These are phyloP conservation scores for Calycina herbarum DNA, from an alignment of 2,329 filamentous ascomycete genomes.

Conservation along the genomic window DNA sequence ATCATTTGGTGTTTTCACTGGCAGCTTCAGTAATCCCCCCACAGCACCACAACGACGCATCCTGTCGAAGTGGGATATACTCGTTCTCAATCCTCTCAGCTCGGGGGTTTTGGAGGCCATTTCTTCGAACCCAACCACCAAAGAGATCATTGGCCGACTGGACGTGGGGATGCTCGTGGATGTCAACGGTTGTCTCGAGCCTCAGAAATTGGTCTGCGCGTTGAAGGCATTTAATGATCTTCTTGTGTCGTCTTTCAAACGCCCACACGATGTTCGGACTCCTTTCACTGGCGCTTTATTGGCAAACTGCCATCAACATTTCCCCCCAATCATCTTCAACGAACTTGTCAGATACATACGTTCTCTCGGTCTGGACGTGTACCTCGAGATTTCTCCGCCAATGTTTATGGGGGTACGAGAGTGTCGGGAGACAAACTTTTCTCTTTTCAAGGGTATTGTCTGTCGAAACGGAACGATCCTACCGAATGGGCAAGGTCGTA, in stretches of 20 bases:
- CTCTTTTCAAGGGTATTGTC: constrained; percentile 41
- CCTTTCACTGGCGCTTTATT: constrained; percentile 44
- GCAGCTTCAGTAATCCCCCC: constrained; percentile 37
- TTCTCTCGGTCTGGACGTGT: constrained; percentile 40
- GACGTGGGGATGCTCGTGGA: constrained; percentile 16
- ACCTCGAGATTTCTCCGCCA: constrained; percentile 44
- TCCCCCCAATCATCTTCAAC: constrained; percentile 30
- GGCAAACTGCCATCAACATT: constrained; percentile 42
- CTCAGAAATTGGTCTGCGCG: constrained; percentile 5
- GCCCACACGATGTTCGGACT: constrained; percentile 3
- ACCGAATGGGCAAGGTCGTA: constrained; percentile 42
- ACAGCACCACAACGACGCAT: constrained; percentile 35
- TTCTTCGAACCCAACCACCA: constrained; percentile 6
- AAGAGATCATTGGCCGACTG: constrained; percentile 18
- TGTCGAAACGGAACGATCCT: constrained; percentile 46
- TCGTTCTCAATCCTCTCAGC: constrained; percentile 44
- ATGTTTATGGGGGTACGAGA: constrained; percentile 38
- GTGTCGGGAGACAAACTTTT: constrained; percentile 34
- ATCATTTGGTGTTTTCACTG: constrained; percentile 44
- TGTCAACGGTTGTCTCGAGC: neutral
- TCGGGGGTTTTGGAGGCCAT: constrained; percentile 38
- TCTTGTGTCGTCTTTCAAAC: constrained; percentile 9
- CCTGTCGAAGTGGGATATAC: constrained; percentile 41
- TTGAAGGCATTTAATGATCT: constrained; percentile 12
- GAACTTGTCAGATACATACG: constrained; percentile 36